Percentiles rank a stretch among this genome's conserved stretches.
Evolutionary conservation across 202 grass and related monocot species (phyloP).

Genomic region (Carex arenaria): DNA sequence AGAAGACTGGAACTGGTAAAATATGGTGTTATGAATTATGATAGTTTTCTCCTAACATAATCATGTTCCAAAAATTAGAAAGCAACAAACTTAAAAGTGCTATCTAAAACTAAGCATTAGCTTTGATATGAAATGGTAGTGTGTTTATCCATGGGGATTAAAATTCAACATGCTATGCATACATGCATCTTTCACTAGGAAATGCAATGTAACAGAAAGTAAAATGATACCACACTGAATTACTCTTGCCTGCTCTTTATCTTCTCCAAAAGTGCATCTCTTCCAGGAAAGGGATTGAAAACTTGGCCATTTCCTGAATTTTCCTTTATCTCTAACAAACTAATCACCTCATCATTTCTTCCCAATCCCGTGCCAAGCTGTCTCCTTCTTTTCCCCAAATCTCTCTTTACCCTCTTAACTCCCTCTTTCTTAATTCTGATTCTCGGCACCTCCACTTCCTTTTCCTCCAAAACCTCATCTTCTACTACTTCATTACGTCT

Average conservation of each 20-base stretch:
- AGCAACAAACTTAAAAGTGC: not conserved
- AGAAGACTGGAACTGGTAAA: not conserved
- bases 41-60: not conserved
- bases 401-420: slow-evolving; percentile 20
- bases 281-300: slow-evolving; percentile 47
- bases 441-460: slow-evolving; percentile 18
- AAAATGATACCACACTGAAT: not conserved
- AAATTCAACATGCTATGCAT: not conserved
- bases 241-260: slow-evolving; percentile 35
- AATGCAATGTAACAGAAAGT: not conserved
- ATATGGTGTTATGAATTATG: not conserved
- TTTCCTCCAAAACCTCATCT: not conserved
- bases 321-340: not conserved
- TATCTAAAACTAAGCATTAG: not conserved
- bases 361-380: not conserved
- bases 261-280: slow-evolving; percentile 49
- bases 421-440: slow-evolving; percentile 39
- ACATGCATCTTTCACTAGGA: not conserved
- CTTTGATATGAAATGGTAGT: not conserved
- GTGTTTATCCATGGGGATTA: not conserved
- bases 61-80: not conserved
- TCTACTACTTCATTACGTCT: slow-evolving; percentile 24
- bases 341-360: slow-evolving; percentile 15
- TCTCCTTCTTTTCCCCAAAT: not conserved
- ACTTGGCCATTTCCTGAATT: not conserved